Conservation (phyloP, 2,329 filamentous ascomycete genomes). For the Colletotrichum acutatum region DNA sequence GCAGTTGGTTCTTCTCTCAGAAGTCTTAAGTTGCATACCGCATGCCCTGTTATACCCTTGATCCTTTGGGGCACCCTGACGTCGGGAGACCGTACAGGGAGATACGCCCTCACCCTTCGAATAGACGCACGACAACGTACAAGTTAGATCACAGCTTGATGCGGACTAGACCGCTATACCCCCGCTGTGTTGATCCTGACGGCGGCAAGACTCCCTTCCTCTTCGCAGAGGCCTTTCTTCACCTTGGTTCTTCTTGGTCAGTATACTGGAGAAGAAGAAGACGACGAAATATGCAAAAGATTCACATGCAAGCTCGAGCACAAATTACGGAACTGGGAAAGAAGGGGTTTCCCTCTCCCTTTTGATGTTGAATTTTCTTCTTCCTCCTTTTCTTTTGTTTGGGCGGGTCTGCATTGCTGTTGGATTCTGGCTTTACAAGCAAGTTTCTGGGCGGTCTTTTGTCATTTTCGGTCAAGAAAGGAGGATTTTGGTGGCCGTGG, state of each 20-base stretch:
- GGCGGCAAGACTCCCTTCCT: not conserved
- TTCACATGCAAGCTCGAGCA: conserved; percentile 9
- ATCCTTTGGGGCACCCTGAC: not conserved
- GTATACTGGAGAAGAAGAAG: conserved; percentile 18
- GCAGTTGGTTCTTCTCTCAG: conserved; percentile 78
- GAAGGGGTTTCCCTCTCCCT: not conserved
- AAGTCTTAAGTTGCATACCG: conserved; percentile 56
- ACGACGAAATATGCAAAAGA: conserved; percentile 14
- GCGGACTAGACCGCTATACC: conserved; percentile 31
- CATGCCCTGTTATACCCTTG: not conserved
- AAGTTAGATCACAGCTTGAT: conserved; percentile 23
- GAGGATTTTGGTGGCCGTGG: not conserved
- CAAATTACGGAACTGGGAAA: not conserved
- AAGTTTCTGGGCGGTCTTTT: conserved; percentile 11
- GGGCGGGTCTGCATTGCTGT: conserved; percentile 14
- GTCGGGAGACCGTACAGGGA: not conserved
- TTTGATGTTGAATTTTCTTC: conserved; percentile 16
- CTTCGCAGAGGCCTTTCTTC: not conserved
- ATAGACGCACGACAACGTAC: conserved; percentile 19
- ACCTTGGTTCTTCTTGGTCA: conserved; percentile 23
- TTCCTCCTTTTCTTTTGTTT: conserved; percentile 2
- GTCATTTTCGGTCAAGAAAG: not conserved
- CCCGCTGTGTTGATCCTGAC: conserved; percentile 17
- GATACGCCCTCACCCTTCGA: not conserved
- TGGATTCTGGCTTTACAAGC: conserved; percentile 14